These are phyloP conservation scores for Phialemoniopsis sp. DNA, from an alignment of 2,329 filamentous ascomycete species.

Conservation along the genomic window DNA sequence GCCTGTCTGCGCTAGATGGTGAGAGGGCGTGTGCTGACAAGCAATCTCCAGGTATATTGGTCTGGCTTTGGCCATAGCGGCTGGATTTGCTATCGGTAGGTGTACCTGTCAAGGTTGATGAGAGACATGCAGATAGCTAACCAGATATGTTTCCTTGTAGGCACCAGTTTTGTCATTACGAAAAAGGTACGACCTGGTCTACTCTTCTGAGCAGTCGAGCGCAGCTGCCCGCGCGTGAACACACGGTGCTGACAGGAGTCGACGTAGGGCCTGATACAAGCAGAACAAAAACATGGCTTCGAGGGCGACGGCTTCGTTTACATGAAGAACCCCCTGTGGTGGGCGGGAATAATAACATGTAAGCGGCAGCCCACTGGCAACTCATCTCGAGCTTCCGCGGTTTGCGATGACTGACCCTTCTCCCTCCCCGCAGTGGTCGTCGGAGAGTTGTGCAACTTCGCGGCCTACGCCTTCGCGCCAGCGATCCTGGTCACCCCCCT, in stretches of 20 bases:
- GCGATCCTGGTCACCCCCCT: slow-evolving; percentile 97
- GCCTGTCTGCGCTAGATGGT: slow-evolving; percentile 7
- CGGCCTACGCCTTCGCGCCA: slow-evolving; percentile 95
- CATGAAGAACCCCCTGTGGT: slow-evolving; percentile 93
- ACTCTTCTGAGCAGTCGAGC: not conserved
- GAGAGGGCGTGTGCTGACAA: slow-evolving; percentile 22
- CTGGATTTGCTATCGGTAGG: slow-evolving; percentile 73
- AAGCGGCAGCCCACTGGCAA: slow-evolving; percentile 27
- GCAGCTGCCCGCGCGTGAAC: slow-evolving; percentile 1
- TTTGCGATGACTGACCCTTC: slow-evolving; percentile 9
- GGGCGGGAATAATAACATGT: slow-evolving; percentile 90
- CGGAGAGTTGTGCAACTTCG: slow-evolving; percentile 95
- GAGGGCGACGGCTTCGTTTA: slow-evolving; percentile 96
- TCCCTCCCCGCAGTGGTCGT: slow-evolving; percentile 63
- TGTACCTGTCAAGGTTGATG: not conserved
- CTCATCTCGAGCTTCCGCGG: not conserved
- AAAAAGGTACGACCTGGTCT: slow-evolving; percentile 77
- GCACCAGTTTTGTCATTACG: slow-evolving; percentile 96
- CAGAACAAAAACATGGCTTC: slow-evolving; percentile 88
- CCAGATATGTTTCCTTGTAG: slow-evolving; percentile 34
- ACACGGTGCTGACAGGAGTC: slow-evolving; percentile 7
- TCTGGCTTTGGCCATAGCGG: slow-evolving; percentile 69
- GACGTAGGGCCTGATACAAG: slow-evolving; percentile 62
- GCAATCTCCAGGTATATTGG: slow-evolving; percentile 62
- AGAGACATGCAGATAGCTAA: too few species aligned